These are phyloP conservation scores for Rauvolfia tetraphylla DNA, from an alignment of 257 asterid genomes.

Conservation along the genomic window DNA sequence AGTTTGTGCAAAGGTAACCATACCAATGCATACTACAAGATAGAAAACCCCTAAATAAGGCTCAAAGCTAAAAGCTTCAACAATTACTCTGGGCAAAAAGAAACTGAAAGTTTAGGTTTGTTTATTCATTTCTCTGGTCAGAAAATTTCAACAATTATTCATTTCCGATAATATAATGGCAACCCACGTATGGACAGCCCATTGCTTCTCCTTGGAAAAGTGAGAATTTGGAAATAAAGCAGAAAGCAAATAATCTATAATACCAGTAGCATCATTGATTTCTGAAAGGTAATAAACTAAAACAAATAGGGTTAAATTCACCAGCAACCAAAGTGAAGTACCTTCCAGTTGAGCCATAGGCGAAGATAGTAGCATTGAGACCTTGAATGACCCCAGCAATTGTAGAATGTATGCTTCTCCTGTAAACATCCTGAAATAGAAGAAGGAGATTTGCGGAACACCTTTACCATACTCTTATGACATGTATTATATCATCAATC, in stretches of 20 bases:
- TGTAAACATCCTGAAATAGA: constrained; percentile 66
- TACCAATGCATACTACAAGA: neutral
- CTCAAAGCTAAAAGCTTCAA: neutral
- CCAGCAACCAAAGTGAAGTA: constrained; percentile 18
- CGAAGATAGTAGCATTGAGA: constrained; percentile 94
- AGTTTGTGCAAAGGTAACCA: neutral
- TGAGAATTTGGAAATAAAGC: neutral
- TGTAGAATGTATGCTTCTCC: constrained; percentile 60
- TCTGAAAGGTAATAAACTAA: neutral
- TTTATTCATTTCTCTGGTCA: too few species aligned
- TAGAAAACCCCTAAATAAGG: neutral
- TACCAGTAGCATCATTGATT: neutral
- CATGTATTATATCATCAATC: neutral
- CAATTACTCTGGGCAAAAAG: neutral
- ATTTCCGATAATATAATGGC: neutral
- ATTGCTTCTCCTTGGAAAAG: neutral
- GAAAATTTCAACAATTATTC: too few species aligned
- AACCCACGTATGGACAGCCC: neutral
- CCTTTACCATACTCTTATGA: neutral
- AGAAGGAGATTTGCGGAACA: neutral
- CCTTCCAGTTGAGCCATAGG: constrained; percentile 99
- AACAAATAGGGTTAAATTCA: neutral
- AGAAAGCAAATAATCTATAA: neutral
- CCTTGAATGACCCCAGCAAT: constrained; percentile 91
- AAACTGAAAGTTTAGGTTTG: neutral